Conservation (phyloP, 129 eudicot genomes). For the Apium graveolens region DNA sequence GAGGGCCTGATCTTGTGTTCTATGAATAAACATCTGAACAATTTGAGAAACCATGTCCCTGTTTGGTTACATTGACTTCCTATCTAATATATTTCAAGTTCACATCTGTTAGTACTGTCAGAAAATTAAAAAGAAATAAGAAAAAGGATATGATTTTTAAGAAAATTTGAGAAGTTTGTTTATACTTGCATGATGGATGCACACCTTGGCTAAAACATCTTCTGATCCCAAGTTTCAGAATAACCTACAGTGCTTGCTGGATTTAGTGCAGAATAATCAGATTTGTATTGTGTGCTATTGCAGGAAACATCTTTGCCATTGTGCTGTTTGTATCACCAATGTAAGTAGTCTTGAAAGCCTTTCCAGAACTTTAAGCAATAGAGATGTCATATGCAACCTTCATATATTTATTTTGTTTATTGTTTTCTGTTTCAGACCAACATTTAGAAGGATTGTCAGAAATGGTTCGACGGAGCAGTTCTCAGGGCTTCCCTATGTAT, state of each 20-base stretch:
- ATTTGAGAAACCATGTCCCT: neutral
- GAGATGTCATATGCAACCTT: neutral
- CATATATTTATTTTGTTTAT: neutral
- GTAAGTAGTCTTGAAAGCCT: conserved; percentile 22
- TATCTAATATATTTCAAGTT: neutral
- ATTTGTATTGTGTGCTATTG: neutral
- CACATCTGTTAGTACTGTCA: neutral
- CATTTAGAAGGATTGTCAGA: conserved; percentile 42
- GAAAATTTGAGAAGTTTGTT: neutral
- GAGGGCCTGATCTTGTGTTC: neutral
- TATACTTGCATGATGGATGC: neutral
- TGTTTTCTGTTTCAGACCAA: conserved; percentile 28
- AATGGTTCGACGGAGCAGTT: conserved; percentile 43
- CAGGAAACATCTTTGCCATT: conserved; percentile 49
- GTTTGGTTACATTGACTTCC: neutral
- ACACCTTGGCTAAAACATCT: neutral
- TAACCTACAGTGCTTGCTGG: neutral
- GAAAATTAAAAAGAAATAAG: neutral
- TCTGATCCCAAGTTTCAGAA: neutral
- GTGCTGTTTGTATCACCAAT: conserved; percentile 48
- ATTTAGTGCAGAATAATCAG: neutral
- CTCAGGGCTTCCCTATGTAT: conserved; percentile 47
- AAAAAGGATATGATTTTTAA: neutral
- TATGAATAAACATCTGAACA: neutral
- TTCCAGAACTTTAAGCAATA: neutral